A percentile compares a stretch with the other conserved stretches of the same genome.
These are phyloP conservation scores for Populus hybrid DNA, from an alignment of 441 rosid species.

Conservation along the genomic window DNA sequence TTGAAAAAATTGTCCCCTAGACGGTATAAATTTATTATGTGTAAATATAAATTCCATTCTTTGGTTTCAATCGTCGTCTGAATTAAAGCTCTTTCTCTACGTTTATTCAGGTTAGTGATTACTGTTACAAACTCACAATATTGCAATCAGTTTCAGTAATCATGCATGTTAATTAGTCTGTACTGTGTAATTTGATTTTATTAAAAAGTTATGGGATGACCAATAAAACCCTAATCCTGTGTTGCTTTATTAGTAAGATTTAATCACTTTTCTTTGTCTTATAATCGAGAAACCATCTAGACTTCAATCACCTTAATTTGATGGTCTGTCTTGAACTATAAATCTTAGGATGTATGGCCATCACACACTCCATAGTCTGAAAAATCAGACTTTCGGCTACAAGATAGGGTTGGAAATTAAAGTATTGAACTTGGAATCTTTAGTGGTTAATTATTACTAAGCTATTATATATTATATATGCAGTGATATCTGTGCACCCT, in stretches of 20 bases:
- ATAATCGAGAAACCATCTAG: background rate
- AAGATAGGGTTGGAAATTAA: background rate
- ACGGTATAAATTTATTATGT: background rate
- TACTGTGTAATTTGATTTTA: background rate
- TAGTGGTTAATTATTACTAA: background rate
- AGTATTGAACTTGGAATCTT: background rate
- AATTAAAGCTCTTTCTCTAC: background rate
- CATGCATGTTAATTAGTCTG: background rate
- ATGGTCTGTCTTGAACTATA: background rate
- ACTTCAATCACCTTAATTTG: background rate
- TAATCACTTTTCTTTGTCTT: background rate
- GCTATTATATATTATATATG: too few relatives aligned
- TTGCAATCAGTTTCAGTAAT: background rate
- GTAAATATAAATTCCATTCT: background rate
- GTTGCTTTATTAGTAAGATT: background rate
- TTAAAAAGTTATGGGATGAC: background rate
- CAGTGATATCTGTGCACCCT: too few relatives aligned
- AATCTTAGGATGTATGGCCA: background rate
- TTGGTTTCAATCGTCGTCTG: background rate
- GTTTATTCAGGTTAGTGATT: background rate
- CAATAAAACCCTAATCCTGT: background rate
- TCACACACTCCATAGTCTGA: background rate
- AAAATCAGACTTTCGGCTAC: background rate
- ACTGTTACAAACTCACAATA: background rate
- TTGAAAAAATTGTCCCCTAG: background rate